Evolutionary conservation across 192 early-diverging fungal species (phyloP).

Genomic region (Coemansia sp.): DNA sequence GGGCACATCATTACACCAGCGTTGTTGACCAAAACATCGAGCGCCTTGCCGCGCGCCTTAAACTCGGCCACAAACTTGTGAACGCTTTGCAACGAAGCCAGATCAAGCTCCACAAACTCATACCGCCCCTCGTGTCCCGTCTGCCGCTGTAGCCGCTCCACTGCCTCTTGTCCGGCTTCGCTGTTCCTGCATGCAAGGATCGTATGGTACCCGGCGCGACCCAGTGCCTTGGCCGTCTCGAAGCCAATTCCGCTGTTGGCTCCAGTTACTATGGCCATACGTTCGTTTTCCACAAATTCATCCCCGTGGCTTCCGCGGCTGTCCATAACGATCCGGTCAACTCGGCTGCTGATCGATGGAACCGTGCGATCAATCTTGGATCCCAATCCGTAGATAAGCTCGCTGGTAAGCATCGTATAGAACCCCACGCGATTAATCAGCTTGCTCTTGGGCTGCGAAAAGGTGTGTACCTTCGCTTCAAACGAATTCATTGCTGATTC

Average conservation of each 20-base stretch:
- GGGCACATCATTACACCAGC: conserved; percentile 66
- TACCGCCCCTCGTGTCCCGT: conserved; percentile 37
- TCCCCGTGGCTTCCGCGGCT: not conserved
- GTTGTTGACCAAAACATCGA: conserved; percentile 52
- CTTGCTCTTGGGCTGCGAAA: not conserved
- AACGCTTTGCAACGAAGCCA: conserved; percentile 54
- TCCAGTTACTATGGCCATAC: conserved; percentile 51
- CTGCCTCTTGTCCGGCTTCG: conserved; percentile 31
- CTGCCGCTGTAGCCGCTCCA: conserved; percentile 35
- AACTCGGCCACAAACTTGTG: conserved; percentile 40
- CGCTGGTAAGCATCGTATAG: conserved; percentile 14
- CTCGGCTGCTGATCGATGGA: conserved; percentile 29
- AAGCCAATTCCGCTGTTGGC: conserved; percentile 64
- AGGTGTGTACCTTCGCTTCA: conserved; percentile 9
- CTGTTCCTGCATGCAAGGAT: conserved; percentile 50
- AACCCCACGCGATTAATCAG: conserved; percentile 10
- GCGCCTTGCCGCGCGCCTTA: conserved; percentile 14
- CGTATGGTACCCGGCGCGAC: conserved; percentile 55
- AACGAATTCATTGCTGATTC: conserved; percentile 31
- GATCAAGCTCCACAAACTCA: conserved; percentile 51
- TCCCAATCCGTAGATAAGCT: conserved; percentile 26
- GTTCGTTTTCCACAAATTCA: conserved; percentile 14
- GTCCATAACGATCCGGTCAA: conserved; percentile 32
- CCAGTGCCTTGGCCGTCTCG: conserved; percentile 60
- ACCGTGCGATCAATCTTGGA: conserved; percentile 31